These are phyloP conservation scores for Chaetoceros tenuissimus DNA, from an alignment of 108 stramenopile genomes.

Conservation along the genomic window DNA sequence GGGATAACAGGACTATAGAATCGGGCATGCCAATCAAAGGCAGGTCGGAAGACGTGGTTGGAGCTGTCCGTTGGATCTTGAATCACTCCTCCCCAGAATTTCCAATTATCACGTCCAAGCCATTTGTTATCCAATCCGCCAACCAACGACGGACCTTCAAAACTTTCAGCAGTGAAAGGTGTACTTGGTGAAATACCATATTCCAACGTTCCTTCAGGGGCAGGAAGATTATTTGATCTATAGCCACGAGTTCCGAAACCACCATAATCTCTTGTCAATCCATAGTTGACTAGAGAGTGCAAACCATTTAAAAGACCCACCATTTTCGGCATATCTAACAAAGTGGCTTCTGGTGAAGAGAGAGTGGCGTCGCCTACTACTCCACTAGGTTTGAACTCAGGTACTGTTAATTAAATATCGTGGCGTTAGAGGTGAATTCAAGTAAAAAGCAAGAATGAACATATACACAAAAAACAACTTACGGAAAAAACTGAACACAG, in stretches of 20 bases:
- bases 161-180: not conserved
- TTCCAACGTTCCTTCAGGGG: not conserved
- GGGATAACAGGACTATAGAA: not conserved
- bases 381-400: not conserved
- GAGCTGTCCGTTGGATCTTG: not conserved
- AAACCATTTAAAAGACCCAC: conserved; percentile 30
- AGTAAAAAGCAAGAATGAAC: not conserved
- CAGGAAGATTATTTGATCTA: too few species aligned
- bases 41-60: not conserved
- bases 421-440: too few species aligned
- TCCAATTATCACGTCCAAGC: not conserved
- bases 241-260: conserved; percentile 17
- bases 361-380: conserved; percentile 1
- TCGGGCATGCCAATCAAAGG: too few species aligned
- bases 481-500: conserved; percentile 39
- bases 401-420: not conserved
- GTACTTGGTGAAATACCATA: not conserved
- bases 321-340: conserved; percentile 31
- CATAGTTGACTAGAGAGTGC: conserved; percentile 42
- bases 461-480: too few species aligned
- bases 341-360: conserved; percentile 9
- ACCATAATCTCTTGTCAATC: conserved; percentile 32
- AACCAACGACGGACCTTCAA: not conserved
- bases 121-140: not conserved
- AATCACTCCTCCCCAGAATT: not conserved